Conservation (phyloP, 148 eudicot genomes). For the Arbutus unedo region DNA sequence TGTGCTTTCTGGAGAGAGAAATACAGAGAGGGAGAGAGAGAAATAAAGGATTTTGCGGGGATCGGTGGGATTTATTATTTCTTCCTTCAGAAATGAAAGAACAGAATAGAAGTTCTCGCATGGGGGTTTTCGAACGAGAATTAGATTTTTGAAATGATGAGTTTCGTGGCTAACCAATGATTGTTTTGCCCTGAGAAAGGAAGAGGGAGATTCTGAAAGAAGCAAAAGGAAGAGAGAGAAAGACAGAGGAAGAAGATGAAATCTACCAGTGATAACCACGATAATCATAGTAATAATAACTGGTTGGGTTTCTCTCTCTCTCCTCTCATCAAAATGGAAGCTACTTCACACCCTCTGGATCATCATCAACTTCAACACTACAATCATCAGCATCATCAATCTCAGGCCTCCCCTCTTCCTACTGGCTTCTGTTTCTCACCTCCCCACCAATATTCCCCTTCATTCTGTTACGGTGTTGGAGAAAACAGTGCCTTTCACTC, state of each 20-base stretch:
- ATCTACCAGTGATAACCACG: slow-evolving; percentile 37
- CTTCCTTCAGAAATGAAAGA: slow-evolving; percentile 22
- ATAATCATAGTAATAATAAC: slow-evolving; percentile 20
- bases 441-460: slow-evolving; percentile 31
- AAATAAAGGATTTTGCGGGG: neutral
- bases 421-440: slow-evolving; percentile 27
- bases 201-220: neutral
- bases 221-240: neutral
- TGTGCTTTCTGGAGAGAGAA: slow-evolving; percentile 28
- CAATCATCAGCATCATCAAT: slow-evolving; percentile 10
- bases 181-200: slow-evolving; percentile 24
- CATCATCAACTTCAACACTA: slow-evolving; percentile 4
- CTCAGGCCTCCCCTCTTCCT: slow-evolving; percentile 22
- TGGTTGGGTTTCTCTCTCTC: slow-evolving; percentile 51
- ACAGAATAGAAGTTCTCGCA: neutral
- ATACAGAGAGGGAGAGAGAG: slow-evolving; percentile 14
- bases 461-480: slow-evolving; percentile 43
- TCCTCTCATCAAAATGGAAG: slow-evolving; percentile 42
- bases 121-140: neutral
- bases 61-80: slow-evolving; percentile 30
- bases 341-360: slow-evolving; percentile 15
- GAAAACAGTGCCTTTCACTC: slow-evolving; percentile 34
- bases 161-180: slow-evolving; percentile 33
- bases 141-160: slow-evolving; percentile 27
- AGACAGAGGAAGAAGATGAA: slow-evolving; percentile 35